Base-by-base conservation (phyloP, 768 basidiomycete genomes). In the Zangia roseola region DNA sequence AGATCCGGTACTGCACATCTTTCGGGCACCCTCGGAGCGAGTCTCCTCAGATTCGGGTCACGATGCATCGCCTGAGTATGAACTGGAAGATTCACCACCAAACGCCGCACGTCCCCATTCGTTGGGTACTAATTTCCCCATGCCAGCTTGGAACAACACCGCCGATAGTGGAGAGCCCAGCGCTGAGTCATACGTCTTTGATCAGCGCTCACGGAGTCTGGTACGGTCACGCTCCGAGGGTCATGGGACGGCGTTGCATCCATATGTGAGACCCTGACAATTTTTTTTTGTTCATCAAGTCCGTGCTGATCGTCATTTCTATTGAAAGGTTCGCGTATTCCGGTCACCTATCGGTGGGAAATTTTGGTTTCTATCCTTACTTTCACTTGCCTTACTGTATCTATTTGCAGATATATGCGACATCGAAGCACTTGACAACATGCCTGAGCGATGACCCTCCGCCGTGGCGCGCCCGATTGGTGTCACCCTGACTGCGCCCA, bases 61-160 rank as follows among this genome's bases (percentile, higher is more conserved):
- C 24, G 70, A 68, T 34, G 56, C 69, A 28, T 71, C 68, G 1
- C 70, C 74, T 10, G 69, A 69, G n/a, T 73, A 74, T 43, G 74
- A 78, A 34, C 59, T 60, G 5, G 75, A 73, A 12, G 61, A 66
- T 37, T 14, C 31, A 31, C 52, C 55, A 7, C 42, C 55, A 7
- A 52, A 57, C 13, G 26, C 52, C 28, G 31, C 43, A 3, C 52
- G 17, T 1, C 40, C 50, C 9, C 45, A 60, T 40, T 66, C 59
- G 7, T 35, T 45, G 12, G 65, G 68, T 19, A 55, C 59, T 19
- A 60, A 56, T 35, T 23, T 58, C 45, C 63, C 48, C 10, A 54
- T 68, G 58, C 61, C 60, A 20, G 36, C 52, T 12, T 62, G 68
- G 61, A 56, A 42, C 10, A 56, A 42, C 10, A 17, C 47, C 13